Evolutionary conservation across 805 yeast species (phyloP).

Genomic region (Nakazawaea sp.): DNA sequence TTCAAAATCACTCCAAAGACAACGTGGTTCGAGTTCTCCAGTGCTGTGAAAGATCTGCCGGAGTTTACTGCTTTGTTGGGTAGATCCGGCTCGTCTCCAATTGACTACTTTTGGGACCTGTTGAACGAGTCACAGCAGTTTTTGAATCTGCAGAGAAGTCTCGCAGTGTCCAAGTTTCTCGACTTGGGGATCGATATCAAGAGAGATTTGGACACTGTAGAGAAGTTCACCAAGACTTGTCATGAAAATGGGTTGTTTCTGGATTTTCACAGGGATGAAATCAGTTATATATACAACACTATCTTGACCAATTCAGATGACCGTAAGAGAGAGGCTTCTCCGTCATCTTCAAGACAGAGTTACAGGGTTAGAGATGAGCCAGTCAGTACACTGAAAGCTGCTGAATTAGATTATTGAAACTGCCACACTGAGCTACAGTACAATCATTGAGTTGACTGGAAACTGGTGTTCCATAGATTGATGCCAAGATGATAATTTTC

Average conservation of each 20-base stretch:
- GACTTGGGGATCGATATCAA: constrained; percentile 8
- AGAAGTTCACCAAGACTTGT: constrained; percentile 16
- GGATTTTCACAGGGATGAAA: constrained; percentile 20
- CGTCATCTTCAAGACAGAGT: too few relatives aligned
- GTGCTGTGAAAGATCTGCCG: constrained; percentile 43
- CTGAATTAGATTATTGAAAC: constrained; percentile 1
- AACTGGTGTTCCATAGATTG: too few relatives aligned
- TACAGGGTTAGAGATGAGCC: too few relatives aligned
- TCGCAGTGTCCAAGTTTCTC: constrained; percentile 25
- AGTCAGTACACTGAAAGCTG: too few relatives aligned
- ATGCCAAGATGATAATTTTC: too few relatives aligned
- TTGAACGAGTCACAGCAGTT: constrained; percentile 55
- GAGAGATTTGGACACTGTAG: constrained; percentile 8
- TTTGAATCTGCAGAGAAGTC: constrained; percentile 51
- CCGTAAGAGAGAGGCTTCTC: too few relatives aligned
- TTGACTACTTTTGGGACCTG: constrained; percentile 71
- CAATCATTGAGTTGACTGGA: too few relatives aligned
- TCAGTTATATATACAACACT: constrained; percentile 22
- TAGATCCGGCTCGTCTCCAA: constrained; percentile 68
- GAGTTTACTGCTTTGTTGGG: constrained; percentile 61
- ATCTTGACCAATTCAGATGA: too few relatives aligned
- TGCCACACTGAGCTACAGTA: too few relatives aligned
- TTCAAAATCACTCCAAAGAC: constrained; percentile 42
- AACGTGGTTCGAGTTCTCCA: constrained; percentile 52
- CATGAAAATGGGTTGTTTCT: constrained; percentile 17